Evolutionary conservation across 352 stramenopile genomes (phyloP).

Genomic region (Phytophthora pisi): DNA sequence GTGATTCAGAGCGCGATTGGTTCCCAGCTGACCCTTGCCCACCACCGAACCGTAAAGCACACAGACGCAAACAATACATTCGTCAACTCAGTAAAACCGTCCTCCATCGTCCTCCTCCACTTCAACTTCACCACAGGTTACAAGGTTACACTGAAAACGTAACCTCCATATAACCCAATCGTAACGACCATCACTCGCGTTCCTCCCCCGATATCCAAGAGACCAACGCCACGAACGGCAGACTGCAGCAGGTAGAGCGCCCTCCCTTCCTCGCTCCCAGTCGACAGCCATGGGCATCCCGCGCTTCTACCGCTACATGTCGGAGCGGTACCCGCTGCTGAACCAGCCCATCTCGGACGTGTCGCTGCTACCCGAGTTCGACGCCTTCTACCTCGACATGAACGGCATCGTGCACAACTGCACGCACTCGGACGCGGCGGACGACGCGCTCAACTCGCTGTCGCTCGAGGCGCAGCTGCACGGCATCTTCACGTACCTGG

Average conservation of each 20-base stretch:
- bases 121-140: not conserved
- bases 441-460: slow-evolving; percentile 90
- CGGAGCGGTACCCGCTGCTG: slow-evolving; percentile 98
- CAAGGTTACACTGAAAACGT: not conserved
- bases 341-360: slow-evolving; percentile 98
- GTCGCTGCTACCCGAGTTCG: slow-evolving; percentile 97
- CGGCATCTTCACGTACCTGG: slow-evolving; percentile 91
- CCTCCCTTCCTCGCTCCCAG: not conserved
- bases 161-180: not conserved
- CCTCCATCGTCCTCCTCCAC: not conserved
- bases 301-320: slow-evolving; percentile 94
- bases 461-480: slow-evolving; percentile 96
- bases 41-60: not conserved
- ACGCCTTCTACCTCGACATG: slow-evolving; percentile 99
- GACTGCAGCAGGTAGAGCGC: not conserved
- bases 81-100: not conserved
- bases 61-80: not conserved
- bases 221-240: slow-evolving; percentile 6
- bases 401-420: slow-evolving; percentile 99
- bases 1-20: slow-evolving; percentile 2
- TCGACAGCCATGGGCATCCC: slow-evolving; percentile 86
- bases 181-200: not conserved
- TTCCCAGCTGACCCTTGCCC: slow-evolving; percentile 22
- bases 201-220: not conserved
- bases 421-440: slow-evolving; percentile 95